Percentiles rank a stretch among this genome's conserved stretches.
Evolutionary conservation across 176 grass and related monocot species (phyloP).

Genomic region (Bromus sterilis): DNA sequence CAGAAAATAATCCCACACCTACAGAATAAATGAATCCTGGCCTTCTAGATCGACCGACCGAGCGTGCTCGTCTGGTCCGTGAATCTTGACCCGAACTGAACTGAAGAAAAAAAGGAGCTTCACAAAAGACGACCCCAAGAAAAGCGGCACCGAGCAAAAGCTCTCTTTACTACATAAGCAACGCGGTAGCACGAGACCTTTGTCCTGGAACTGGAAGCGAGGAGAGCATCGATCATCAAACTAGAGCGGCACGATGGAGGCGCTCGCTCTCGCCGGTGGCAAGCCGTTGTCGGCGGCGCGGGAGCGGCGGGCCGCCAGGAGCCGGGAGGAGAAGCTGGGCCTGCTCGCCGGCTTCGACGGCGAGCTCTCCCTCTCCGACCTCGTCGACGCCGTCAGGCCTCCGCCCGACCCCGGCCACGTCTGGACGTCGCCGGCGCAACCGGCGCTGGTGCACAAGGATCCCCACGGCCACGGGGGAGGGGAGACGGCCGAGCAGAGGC

Average conservation of each 20-base stretch:
- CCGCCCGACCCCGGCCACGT: neutral
- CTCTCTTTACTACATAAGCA: no score
- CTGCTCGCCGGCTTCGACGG: constrained; percentile 30
- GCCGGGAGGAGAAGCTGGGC: constrained; percentile 45
- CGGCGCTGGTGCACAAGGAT: neutral
- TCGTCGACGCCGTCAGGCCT: constrained; percentile 7
- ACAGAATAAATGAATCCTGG: neutral
- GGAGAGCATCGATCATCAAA: neutral
- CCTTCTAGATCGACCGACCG: neutral
- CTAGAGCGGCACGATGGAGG: neutral
- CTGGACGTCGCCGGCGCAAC: neutral
- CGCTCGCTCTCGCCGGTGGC: neutral
- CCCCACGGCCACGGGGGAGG: no score
- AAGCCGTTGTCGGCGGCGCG: constrained; percentile 14
- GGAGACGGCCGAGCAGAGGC: neutral
- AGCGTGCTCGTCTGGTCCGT: neutral
- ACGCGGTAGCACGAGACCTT: neutral
- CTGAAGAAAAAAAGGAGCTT: no score
- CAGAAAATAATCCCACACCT: neutral
- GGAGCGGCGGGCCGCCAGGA: constrained; percentile 16
- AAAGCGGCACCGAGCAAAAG: neutral
- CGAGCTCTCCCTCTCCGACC: constrained; percentile 57
- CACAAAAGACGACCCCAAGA: neutral
- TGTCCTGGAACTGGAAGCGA: neutral
- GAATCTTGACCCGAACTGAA: neutral